phyloP scores from a whole-genome alignment of 805 yeast genomes.

The Sugiyamaella marilandica region DNA sequence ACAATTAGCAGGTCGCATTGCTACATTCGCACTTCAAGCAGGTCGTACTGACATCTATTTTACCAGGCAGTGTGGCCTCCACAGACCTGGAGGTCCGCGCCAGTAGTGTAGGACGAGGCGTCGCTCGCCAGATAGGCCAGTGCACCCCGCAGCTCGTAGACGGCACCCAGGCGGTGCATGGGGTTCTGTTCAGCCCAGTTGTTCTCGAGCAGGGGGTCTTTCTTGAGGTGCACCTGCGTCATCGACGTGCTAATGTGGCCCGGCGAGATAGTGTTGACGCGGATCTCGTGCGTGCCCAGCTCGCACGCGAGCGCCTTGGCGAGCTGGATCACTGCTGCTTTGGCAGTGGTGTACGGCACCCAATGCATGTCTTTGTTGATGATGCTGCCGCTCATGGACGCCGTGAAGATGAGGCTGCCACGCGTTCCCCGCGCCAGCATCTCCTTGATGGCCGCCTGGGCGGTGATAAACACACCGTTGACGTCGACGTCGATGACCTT shows the following conservation, averaged over 20 bases:
- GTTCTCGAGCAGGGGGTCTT: conserved; percentile 45
- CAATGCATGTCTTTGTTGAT: conserved; percentile 50
- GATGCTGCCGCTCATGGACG: conserved; percentile 73
- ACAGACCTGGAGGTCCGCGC: conserved; percentile 55
- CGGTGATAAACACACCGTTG: conserved; percentile 66
- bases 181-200: conserved; percentile 40
- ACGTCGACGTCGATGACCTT: conserved; percentile 64
- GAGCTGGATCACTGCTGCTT: conserved; percentile 36
- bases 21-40: too few relatives aligned
- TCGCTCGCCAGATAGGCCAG: conserved; percentile 51
- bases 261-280: conserved; percentile 55
- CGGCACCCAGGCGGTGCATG: conserved; percentile 57
- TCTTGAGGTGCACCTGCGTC: conserved; percentile 48
- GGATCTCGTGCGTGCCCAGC: conserved; percentile 49
- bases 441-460: conserved; percentile 59
- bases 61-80: conserved; percentile 41
- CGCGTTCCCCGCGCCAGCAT: conserved; percentile 53
- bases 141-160: conserved; percentile 56
- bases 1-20: too few relatives aligned
- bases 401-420: conserved; percentile 70
- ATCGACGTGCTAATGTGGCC: conserved; percentile 59
- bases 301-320: conserved; percentile 46
- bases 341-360: conserved; percentile 36
- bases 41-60: not conserved
- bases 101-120: conserved; percentile 49